Evolutionary conservation across 2,329 filamentous ascomycete species (phyloP).

Genomic region (Fusarium begoniae): DNA sequence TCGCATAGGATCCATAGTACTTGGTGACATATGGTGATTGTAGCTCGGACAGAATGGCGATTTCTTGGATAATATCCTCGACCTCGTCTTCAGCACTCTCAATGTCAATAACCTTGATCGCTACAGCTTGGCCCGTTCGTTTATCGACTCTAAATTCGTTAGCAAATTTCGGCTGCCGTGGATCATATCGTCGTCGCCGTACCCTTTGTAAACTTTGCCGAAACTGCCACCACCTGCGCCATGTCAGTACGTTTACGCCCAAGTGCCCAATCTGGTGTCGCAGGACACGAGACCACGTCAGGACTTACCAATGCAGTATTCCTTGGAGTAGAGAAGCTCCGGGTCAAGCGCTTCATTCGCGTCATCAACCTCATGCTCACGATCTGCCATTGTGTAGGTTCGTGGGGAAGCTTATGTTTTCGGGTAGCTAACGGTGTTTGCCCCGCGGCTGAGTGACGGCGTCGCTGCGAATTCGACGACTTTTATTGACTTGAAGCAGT

Average conservation of each 20-base stretch:
- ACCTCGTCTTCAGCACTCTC: conserved; percentile 99
- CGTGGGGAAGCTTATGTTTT: conserved; percentile 10
- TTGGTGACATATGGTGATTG: conserved; percentile 97
- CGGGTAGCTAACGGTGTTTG: not conserved
- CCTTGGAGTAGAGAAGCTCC: conserved; percentile 91
- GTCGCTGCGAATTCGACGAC: not conserved
- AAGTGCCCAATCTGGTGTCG: not conserved
- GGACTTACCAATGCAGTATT: conserved; percentile 81
- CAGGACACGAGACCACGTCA: conserved; percentile 1
- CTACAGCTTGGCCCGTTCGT: conserved; percentile 89
- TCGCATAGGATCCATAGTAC: conserved; percentile 96
- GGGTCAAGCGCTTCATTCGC: conserved; percentile 74
- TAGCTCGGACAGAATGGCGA: conserved; percentile 94
- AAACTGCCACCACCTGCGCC: conserved; percentile 89
- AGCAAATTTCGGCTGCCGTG: not conserved
- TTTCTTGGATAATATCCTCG: conserved; percentile 99
- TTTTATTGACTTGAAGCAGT: not conserved
- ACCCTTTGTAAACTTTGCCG: conserved; percentile 99
- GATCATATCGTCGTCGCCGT: conserved; percentile 35
- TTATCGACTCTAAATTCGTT: conserved; percentile 79
- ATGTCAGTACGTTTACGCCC: conserved; percentile 33
- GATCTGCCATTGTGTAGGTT: conserved; percentile 56
- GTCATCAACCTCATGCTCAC: conserved; percentile 57
- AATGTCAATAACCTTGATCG: conserved; percentile 98
- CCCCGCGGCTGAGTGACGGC: conserved; percentile 3